Conservation (phyloP, 257 asterid genomes). For the Cruciata laevipes region DNA sequence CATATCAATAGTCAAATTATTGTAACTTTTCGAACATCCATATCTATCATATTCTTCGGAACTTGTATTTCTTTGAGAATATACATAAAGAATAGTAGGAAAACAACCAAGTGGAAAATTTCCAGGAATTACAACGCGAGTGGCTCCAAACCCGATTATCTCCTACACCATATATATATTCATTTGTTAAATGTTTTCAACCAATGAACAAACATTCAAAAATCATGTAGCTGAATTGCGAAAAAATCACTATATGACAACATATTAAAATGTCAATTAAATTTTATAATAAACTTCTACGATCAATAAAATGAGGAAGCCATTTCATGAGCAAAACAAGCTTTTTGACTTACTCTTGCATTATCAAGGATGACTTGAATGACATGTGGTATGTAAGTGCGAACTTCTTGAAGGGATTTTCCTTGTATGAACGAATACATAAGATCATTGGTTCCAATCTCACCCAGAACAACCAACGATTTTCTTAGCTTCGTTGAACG, state of each 20-base stretch:
- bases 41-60: not conserved
- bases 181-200: no score
- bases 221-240: no score
- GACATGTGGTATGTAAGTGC: not conserved
- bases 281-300: no score
- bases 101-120: constrained; percentile 2
- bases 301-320: no score
- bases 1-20: not conserved
- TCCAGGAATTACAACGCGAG: not conserved
- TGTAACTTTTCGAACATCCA: not conserved
- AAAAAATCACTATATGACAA: no score
- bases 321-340: no score
- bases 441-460: no score
- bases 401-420: not conserved
- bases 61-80: not conserved
- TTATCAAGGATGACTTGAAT: not conserved
- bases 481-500: no score
- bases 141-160: not conserved
- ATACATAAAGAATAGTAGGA: not conserved
- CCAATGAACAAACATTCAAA: no score
- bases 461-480: no score
- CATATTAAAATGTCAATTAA: no score
- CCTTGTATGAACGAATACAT: not conserved
- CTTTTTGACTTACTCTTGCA: no score
- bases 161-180: not conserved